Percentiles rank a stretch among this genome's conserved stretches.
Evolutionary conservation across 2,329 filamentous ascomycete species (phyloP).

Genomic region (Scedosporium minutisporum): DNA sequence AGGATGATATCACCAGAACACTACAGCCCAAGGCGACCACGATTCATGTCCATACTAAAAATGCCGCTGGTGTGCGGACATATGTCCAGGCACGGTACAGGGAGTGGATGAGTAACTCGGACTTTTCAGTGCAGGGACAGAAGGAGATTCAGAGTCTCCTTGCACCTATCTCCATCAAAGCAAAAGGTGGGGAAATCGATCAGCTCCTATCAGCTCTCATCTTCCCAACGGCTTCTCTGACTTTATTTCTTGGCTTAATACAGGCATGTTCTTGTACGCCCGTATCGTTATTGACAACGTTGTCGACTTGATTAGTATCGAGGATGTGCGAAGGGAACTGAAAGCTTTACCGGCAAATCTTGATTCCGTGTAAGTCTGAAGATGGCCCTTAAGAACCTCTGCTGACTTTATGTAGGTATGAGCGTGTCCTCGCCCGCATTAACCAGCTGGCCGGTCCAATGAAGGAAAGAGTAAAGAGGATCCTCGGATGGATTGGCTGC

Average conservation of each 20-base stretch:
- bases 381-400: background rate
- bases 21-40: background rate
- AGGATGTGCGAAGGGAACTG: background rate
- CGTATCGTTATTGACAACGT: conserved; percentile 3
- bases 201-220: background rate
- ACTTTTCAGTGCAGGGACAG: background rate
- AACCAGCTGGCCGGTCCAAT: background rate
- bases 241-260: background rate
- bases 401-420: background rate
- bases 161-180: background rate
- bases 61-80: background rate
- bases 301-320: background rate
- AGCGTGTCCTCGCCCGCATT: background rate
- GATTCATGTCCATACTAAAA: background rate
- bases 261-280: conserved; percentile 2
- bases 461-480: background rate
- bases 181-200: background rate
- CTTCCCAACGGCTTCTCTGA: background rate
- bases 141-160: background rate
- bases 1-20: background rate
- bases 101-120: conserved; percentile 1
- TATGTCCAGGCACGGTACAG: conserved; percentile 7
- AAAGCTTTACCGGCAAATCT: background rate
- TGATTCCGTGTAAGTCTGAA: background rate
- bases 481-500: conserved; percentile 13